Percentiles rank a stretch among this genome's conserved stretches.
These are phyloP conservation scores for Symbiotaphrina buchneri DNA, from an alignment of 495 filamentous ascomycete species.

Conservation along the genomic window DNA sequence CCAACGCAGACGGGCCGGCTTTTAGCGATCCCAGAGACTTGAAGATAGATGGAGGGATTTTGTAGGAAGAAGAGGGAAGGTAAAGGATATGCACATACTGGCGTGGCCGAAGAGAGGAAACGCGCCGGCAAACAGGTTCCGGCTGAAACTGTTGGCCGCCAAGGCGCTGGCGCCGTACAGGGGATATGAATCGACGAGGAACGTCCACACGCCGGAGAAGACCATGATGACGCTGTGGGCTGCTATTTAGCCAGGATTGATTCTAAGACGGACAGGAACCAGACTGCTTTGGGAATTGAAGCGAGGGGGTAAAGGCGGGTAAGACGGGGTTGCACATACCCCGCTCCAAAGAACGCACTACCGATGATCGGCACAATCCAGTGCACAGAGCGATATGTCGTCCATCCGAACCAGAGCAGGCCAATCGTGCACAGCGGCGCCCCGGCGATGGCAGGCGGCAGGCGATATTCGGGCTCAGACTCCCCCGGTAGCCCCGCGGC, in stretches of 20 bases:
- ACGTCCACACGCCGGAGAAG: neutral
- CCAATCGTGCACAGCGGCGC: constrained; percentile 57
- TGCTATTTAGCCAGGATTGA: too few species aligned
- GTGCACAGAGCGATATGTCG: constrained; percentile 40
- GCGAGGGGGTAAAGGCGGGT: too few species aligned
- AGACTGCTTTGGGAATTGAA: too few species aligned
- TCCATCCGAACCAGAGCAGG: constrained; percentile 70
- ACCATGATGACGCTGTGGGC: neutral
- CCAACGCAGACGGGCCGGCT: too few species aligned
- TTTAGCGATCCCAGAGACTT: too few species aligned
- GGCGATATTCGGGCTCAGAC: constrained; percentile 65
- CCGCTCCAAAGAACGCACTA: constrained; percentile 48
- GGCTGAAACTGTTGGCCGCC: constrained; percentile 68
- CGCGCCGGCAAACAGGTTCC: constrained; percentile 63
- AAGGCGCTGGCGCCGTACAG: constrained; percentile 70
- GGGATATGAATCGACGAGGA: constrained; percentile 23
- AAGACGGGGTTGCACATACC: constrained; percentile 32
- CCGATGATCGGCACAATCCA: constrained; percentile 79
- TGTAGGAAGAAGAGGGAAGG: neutral
- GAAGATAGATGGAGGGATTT: too few species aligned
- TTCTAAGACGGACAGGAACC: constrained; percentile 3
- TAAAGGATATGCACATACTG: constrained; percentile 21
- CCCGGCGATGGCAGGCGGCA: constrained; percentile 63
- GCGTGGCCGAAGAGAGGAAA: constrained; percentile 56
- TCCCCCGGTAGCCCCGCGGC: constrained; percentile 28